These are phyloP conservation scores for Escallonia rubra DNA, from an alignment of 129 eudicot genomes.

Conservation along the genomic window DNA sequence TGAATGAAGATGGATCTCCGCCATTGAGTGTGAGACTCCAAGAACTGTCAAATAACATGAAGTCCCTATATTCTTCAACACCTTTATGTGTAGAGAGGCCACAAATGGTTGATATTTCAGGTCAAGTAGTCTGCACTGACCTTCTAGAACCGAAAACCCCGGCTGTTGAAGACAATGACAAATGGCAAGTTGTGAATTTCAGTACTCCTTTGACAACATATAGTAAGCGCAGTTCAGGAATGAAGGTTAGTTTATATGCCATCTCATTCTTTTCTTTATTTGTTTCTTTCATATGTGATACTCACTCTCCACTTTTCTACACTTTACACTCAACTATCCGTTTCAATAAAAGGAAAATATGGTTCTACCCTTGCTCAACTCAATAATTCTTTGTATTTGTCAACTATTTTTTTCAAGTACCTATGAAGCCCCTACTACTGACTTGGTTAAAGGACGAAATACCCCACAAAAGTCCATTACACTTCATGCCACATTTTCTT, in stretches of 20 bases:
- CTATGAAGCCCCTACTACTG: too few relatives aligned
- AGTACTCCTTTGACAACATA: slow-evolving; percentile 49
- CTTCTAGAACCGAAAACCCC: slow-evolving; percentile 64
- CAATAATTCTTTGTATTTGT: too few relatives aligned
- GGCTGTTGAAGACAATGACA: slow-evolving; percentile 14
- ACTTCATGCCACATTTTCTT: too few relatives aligned
- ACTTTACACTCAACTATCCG: too few relatives aligned
- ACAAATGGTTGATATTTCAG: slow-evolving; percentile 14
- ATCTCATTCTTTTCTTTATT: background rate
- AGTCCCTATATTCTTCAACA: slow-evolving; percentile 43
- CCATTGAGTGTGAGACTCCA: slow-evolving; percentile 50
- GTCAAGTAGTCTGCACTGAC: slow-evolving; percentile 16
- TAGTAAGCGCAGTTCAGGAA: slow-evolving; percentile 43
- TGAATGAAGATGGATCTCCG: slow-evolving; percentile 39
- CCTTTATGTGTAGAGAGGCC: slow-evolving; percentile 25
- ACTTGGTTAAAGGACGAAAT: too few relatives aligned
- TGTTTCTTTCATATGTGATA: too few relatives aligned
- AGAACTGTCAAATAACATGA: slow-evolving; percentile 46
- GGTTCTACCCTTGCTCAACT: too few relatives aligned
- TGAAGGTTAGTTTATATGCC: slow-evolving; percentile 51
- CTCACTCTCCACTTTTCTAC: too few relatives aligned
- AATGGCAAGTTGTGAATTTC: slow-evolving; percentile 15
- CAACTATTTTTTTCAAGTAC: too few relatives aligned
- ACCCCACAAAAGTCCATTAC: too few relatives aligned
- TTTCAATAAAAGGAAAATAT: too few relatives aligned